phyloP scores from a whole-genome alignment of 176 grass and related monocot species.

The Saccharum spontaneum region DNA sequence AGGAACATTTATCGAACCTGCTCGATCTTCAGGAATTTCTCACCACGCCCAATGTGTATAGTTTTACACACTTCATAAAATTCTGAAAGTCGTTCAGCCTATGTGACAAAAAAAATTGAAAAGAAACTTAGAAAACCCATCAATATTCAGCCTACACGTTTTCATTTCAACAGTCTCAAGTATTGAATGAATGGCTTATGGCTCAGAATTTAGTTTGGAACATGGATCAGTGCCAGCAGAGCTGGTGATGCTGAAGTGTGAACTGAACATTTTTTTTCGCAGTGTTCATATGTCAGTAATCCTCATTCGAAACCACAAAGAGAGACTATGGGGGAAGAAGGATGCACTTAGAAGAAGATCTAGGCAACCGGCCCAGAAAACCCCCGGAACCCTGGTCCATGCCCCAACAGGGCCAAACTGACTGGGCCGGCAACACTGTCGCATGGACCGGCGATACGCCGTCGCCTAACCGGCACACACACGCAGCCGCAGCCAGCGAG shows the following conservation, averaged over 20 bases:
- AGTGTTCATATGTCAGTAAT: slow-evolving; percentile 4
- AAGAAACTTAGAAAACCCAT: neutral
- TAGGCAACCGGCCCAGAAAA: too few species aligned
- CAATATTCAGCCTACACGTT: neutral
- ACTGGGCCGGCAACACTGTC: too few species aligned
- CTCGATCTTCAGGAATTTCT: slow-evolving; percentile 93
- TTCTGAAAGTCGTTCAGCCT: slow-evolving; percentile 91
- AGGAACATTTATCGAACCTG: slow-evolving; percentile 54
- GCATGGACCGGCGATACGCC: too few species aligned
- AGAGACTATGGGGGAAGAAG: neutral
- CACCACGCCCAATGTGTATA: slow-evolving; percentile 81
- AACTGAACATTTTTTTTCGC: neutral
- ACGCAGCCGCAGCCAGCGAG: too few species aligned
- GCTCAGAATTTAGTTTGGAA: neutral
- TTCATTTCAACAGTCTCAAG: neutral
- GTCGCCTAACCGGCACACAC: too few species aligned
- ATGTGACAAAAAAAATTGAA: neutral
- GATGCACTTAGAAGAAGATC: neutral
- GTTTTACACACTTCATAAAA: slow-evolving; percentile 99
- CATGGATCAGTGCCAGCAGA: neutral
- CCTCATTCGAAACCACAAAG: neutral
- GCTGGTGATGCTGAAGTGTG: neutral
- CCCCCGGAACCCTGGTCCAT: too few species aligned
- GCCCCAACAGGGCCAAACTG: too few species aligned
- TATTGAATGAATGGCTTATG: neutral